phyloP scores from a whole-genome alignment of 768 basidiomycete species.

The Hypsizygus marmoreus region DNA sequence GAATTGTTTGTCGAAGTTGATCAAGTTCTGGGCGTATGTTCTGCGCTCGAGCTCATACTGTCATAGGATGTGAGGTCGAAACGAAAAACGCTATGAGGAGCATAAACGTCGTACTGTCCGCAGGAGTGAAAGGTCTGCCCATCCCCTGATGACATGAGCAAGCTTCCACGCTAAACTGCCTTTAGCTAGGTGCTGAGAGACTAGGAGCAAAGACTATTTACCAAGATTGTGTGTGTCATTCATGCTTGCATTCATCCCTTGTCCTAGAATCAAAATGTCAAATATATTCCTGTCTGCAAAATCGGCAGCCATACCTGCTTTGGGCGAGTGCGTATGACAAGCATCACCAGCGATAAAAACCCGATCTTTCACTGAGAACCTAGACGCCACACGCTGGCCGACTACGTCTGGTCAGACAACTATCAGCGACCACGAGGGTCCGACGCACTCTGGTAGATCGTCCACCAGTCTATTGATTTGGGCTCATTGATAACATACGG shows the following conservation, averaged over 20 bases:
- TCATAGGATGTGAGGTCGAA: not conserved
- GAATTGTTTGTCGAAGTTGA: constrained; percentile 68
- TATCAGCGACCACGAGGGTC: too few relatives aligned
- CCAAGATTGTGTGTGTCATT: constrained; percentile 74
- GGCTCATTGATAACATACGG: constrained; percentile 57
- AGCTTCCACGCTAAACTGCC: constrained; percentile 64
- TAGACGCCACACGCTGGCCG: constrained; percentile 73
- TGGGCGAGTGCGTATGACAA: constrained; percentile 69
- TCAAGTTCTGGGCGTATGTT: constrained; percentile 71
- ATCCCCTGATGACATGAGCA: constrained; percentile 55
- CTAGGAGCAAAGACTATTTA: constrained; percentile 21
- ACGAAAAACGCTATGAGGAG: not conserved
- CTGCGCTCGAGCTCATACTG: constrained; percentile 73
- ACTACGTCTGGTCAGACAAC: too few relatives aligned
- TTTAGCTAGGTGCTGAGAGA: too few relatives aligned
- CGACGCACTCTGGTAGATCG: constrained; percentile 68
- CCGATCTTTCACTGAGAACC: constrained; percentile 59
- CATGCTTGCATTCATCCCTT: constrained; percentile 81
- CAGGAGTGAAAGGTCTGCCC: constrained; percentile 49
- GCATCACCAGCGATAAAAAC: constrained; percentile 81
- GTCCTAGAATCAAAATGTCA: constrained; percentile 50
- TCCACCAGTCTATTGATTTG: constrained; percentile 66
- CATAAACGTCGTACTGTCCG: constrained; percentile 42
- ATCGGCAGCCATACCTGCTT: constrained; percentile 47
- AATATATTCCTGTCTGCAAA: too few relatives aligned